A percentile compares a stretch with the other conserved stretches of the same genome.
These are phyloP conservation scores for Blumeria graminis DNA, from an alignment of 2,329 filamentous ascomycete species.

Conservation along the genomic window DNA sequence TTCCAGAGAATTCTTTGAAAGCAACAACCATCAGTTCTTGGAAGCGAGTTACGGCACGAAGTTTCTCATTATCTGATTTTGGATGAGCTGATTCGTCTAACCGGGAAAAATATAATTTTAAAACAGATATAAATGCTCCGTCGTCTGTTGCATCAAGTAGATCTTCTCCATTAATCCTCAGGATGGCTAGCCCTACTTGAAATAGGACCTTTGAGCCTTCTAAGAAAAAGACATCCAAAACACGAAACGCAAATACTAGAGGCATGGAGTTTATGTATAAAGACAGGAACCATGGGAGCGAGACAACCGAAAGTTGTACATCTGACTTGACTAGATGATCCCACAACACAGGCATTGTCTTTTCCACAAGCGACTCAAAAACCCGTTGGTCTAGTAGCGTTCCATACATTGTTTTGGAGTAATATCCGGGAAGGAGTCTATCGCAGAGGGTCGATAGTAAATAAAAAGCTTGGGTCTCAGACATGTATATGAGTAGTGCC, in stretches of 20 bases:
- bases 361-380: constrained; percentile 93
- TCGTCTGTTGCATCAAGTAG: constrained; percentile 82
- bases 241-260: constrained; percentile 85
- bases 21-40: constrained; percentile 98
- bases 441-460: constrained; percentile 80
- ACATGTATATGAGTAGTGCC: constrained; percentile 96
- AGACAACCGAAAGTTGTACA: constrained; percentile 91
- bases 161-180: constrained; percentile 92
- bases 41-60: constrained; percentile 81
- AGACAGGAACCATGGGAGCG: constrained; percentile 90
- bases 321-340: constrained; percentile 94
- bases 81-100: constrained; percentile 92
- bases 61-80: constrained; percentile 81
- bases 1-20: constrained; percentile 91
- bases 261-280: constrained; percentile 99
- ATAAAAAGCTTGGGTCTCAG: constrained; percentile 86
- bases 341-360: constrained; percentile 96
- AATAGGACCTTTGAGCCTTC: constrained; percentile 95
- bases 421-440: constrained; percentile 81
- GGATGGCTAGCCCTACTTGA: constrained; percentile 87
- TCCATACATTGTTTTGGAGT: constrained; percentile 97
- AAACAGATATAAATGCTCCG: constrained; percentile 83
- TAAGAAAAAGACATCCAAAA: constrained; percentile 92
- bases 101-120: constrained; percentile 84
- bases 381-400: constrained; percentile 91